Base-by-base conservation (phyloP, 495 filamentous ascomycete genomes). In the Astrothelium macrocarpum region DNA sequence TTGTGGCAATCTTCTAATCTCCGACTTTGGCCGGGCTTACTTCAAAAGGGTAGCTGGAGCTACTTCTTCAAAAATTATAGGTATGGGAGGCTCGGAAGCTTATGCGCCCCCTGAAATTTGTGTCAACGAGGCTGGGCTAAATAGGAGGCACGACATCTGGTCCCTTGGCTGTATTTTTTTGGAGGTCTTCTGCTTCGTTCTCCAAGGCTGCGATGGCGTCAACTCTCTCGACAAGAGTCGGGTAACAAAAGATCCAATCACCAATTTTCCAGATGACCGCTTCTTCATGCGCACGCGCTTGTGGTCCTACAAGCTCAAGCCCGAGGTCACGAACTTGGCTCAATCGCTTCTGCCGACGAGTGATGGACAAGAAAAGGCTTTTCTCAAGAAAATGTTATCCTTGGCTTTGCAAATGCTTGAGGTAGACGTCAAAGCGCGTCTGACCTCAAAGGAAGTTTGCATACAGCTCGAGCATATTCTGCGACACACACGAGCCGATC, bases 21-120 rank as follows among this genome's bases (percentile, higher is more conserved):
- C 66, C 1, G 66, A 68, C 25, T 68, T 68, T 60, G 66, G 66
- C 23, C 66, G 65, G 29, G 63, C 66, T 16, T 32, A 18, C 9
- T 53, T 68, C 53, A 65, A 56, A 23, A 36, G 32, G 23, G 9
- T 60, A 20, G 49, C 9, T 34, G 59, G 46, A 25, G 26, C 62
- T n/a, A 63, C 49, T 29, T 56, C 59, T 36, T 63, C 66, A 26
- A 59, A 63, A 14, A 49, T 63, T 1, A 34, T 32, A n/a, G 59
- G 62, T 28, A 34, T 53, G 25, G 31, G 32, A 7, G 66, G 66
- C 16, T 65, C 66, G 7, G 66, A 68, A 36, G 60, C 56, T 23
- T 68, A 68, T 42, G 66, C 66, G 12, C 66, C 66, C 29, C 66
- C 66, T n/a, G 66, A 68, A 28, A 65, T 65, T 23, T 59, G 62